Evolutionary conservation across 441 rosid genomes (phyloP), one percentile per base, ranked within the genome.

Genomic region (Arabidopsis lyrata): DNA sequence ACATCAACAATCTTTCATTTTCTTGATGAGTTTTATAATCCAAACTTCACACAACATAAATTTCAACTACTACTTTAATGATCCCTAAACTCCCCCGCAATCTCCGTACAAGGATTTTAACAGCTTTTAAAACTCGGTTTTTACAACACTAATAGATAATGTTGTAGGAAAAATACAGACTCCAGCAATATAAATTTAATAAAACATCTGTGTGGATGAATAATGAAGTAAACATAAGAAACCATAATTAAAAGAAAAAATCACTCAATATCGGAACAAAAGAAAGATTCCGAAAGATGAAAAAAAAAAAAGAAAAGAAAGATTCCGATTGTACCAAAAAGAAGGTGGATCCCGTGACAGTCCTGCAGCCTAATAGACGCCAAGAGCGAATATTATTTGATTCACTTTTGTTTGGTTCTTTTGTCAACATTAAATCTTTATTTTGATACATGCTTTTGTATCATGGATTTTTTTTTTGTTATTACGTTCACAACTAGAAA

Each of bases 271-370:
- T 63, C 16, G 6, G 20, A 60, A 70, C 48, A 39, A 68, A 14
- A 48, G 10, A 38, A 52, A 13, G 34, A 72, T 52, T 50, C 27
- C 35, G 42, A 63, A n/a, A n/a, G n/a, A n/a, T n/a, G n/a, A n/a
- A n/a, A n/a, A n/a, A n/a, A n/a, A n/a, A n/a, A n/a, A n/a, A n/a
- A n/a, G n/a, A 39, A 68, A 14, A 48, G 10, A 38, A 52, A 13
- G 34, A 72, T 52, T 50, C 27, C 35, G 42, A 63, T 41, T 31
- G 44, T 53, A 72, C 63, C 54, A 72, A 62, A 27, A 41, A 34
- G 22, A 62, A 63, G 20, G 14, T 41, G 34, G 47, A 63, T 32
- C 69, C 76, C 56, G 76, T 72, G 76, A 53, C 27, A 53, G 34
- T 31, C 69, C 16, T 50, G 69, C 67, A 62, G 35, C 54, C n/a